These are phyloP conservation scores for Pseudogymnoascus destructans DNA, from an alignment of 2,329 filamentous ascomycete genomes.

Conservation along the genomic window DNA sequence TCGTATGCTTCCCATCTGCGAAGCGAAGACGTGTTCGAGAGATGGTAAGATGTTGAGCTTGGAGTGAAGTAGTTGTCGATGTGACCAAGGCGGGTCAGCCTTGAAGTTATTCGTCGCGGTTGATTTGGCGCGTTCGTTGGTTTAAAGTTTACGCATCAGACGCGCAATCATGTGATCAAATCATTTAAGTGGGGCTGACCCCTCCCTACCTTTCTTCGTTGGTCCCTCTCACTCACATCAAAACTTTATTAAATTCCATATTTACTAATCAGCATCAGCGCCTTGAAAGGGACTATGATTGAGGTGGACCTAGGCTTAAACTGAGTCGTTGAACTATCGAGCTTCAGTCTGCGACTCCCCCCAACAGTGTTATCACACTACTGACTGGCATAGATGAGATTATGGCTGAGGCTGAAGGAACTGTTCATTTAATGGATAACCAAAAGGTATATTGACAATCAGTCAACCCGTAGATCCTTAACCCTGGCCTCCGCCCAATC, in stretches of 20 bases:
- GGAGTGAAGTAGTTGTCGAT: not conserved
- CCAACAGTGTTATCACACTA: not conserved
- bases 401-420: not conserved
- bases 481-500: not conserved
- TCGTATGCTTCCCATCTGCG: conserved; percentile 8
- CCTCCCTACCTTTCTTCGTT: not conserved
- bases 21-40: not conserved
- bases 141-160: not conserved
- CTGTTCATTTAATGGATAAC: not conserved
- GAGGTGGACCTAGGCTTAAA: not conserved
- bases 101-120: conserved; percentile 6
- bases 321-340: not conserved
- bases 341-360: not conserved
- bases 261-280: not conserved
- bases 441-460: not conserved
- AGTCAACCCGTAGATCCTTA: not conserved
- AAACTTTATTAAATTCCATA: not conserved
- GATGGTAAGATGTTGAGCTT: not conserved
- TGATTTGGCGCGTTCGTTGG: not conserved
- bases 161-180: not conserved
- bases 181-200: not conserved
- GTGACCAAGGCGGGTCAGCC: not conserved
- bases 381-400: not conserved
- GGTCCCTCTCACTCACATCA: no score
- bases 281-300: not conserved